These are phyloP conservation scores for Pestalotiopsis sp. DNA, from an alignment of 2,329 filamentous ascomycete species.

Conservation along the genomic window DNA sequence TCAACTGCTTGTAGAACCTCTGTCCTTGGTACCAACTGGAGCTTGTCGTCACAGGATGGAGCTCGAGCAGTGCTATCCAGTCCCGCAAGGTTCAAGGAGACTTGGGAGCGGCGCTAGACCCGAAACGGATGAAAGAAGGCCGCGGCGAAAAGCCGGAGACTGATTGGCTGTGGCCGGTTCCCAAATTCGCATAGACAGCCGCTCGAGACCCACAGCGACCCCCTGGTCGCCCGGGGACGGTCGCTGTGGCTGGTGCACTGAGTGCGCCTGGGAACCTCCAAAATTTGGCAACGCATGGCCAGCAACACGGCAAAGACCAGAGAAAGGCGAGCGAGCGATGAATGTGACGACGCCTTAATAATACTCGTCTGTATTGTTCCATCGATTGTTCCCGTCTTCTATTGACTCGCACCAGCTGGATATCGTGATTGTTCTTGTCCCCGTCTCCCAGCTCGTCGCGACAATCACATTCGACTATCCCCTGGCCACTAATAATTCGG, in stretches of 20 bases:
- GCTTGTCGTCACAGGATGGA: conserved; percentile 11
- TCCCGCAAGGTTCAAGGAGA: conserved; percentile 17
- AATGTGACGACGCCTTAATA: conserved; percentile 23
- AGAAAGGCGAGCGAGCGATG: conserved; percentile 6
- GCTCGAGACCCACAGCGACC: conserved; percentile 4
- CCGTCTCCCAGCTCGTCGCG: background rate
- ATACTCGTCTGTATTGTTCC: background rate
- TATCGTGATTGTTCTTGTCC: background rate
- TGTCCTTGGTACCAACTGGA: background rate
- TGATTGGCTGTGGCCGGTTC: conserved; percentile 27
- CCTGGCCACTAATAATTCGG: conserved; percentile 5
- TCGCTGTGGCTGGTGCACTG: conserved; percentile 23
- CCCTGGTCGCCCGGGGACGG: background rate
- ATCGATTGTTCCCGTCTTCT: background rate
- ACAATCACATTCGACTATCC: conserved; percentile 3
- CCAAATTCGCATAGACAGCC: conserved; percentile 20
- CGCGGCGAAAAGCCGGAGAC: conserved; percentile 9
- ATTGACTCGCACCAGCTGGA: background rate
- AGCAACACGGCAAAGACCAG: conserved; percentile 11
- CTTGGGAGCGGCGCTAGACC: conserved; percentile 5
- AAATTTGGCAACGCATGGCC: conserved; percentile 28
- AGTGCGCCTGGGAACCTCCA: conserved; percentile 25
- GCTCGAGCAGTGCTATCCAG: background rate
- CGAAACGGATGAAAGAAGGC: conserved; percentile 6
- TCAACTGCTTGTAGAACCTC: background rate